phyloP scores from a whole-genome alignment of 805 yeast species.

The Pichia pseudocactophila region DNA sequence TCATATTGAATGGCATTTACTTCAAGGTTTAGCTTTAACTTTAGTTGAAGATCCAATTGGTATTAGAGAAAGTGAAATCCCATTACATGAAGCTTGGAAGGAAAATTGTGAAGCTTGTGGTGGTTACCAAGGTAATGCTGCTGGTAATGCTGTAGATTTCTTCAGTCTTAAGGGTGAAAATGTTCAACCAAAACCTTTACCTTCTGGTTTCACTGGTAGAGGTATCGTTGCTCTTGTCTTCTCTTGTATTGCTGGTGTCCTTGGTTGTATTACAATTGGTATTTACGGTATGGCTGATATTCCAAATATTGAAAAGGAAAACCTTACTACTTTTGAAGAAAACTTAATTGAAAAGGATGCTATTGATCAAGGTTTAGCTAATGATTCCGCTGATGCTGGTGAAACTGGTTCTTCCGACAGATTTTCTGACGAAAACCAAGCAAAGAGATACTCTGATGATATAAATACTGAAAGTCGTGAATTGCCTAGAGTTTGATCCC shows the following conservation, averaged over 20 bases:
- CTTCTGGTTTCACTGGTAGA: constrained; percentile 86
- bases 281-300: constrained; percentile 83
- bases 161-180: constrained; percentile 68
- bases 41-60: constrained; percentile 77
- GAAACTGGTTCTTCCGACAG: constrained; percentile 9
- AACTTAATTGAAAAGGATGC: constrained; percentile 50
- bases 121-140: constrained; percentile 75
- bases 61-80: constrained; percentile 50
- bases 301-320: constrained; percentile 31
- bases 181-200: constrained; percentile 57
- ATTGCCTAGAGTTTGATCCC: constrained; percentile 2
- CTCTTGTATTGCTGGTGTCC: constrained; percentile 75
- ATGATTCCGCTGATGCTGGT: constrained; percentile 1
- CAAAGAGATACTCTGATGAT: constrained; percentile 9
- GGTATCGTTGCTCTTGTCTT: constrained; percentile 93
- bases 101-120: constrained; percentile 48
- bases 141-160: constrained; percentile 59
- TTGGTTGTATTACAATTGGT: constrained; percentile 71
- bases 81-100: constrained; percentile 49
- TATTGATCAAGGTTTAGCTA: constrained; percentile 31
- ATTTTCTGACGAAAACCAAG: constrained; percentile 11
- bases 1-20: constrained; percentile 97
- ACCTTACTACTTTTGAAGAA: constrained; percentile 34
- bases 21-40: constrained; percentile 81
- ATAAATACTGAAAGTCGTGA: constrained; percentile 6